phyloP scores from a whole-genome alignment of 257 asterid genomes.

The Rubia yunnanensis region DNA sequence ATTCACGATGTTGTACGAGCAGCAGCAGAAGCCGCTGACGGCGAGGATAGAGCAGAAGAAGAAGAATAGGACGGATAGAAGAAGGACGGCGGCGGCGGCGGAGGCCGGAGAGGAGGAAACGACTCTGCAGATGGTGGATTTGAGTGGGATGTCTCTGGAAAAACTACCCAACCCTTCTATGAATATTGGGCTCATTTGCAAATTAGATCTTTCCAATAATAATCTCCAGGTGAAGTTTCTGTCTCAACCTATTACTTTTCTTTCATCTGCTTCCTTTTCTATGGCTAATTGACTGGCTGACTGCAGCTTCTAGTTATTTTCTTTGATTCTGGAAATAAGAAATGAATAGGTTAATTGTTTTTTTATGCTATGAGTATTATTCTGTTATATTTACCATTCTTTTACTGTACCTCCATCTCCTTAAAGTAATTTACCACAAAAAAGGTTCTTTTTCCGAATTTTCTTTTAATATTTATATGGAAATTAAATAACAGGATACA shows the following conservation, averaged over 20 bases:
- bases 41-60: slow-evolving; percentile 5
- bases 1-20: slow-evolving; percentile 9
- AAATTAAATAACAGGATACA: not conserved
- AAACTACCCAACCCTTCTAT: slow-evolving; percentile 41
- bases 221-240: slow-evolving; percentile 54
- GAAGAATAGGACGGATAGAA: not conserved
- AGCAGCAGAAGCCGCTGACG: slow-evolving; percentile 6
- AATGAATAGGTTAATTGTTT: too few species aligned
- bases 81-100: not conserved
- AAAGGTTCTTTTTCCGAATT: too few species aligned
- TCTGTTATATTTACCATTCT: too few species aligned
- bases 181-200: slow-evolving; percentile 51
- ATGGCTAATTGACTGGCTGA: not conserved
- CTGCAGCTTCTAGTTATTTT: too few species aligned
- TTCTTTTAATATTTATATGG: not conserved
- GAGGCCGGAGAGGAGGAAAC: slow-evolving; percentile 8
- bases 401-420: too few species aligned
- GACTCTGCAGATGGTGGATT: slow-evolving; percentile 49
- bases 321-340: too few species aligned
- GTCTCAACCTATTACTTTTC: not conserved
- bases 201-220: slow-evolving; percentile 80
- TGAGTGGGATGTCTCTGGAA: slow-evolving; percentile 68
- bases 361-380: too few species aligned
- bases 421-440: not conserved
- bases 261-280: not conserved